A percentile compares a stretch with the other conserved stretches of the same genome.
These are phyloP conservation scores for Stephania japonica DNA, from an alignment of 164 flowering plant species.

Conservation along the genomic window DNA sequence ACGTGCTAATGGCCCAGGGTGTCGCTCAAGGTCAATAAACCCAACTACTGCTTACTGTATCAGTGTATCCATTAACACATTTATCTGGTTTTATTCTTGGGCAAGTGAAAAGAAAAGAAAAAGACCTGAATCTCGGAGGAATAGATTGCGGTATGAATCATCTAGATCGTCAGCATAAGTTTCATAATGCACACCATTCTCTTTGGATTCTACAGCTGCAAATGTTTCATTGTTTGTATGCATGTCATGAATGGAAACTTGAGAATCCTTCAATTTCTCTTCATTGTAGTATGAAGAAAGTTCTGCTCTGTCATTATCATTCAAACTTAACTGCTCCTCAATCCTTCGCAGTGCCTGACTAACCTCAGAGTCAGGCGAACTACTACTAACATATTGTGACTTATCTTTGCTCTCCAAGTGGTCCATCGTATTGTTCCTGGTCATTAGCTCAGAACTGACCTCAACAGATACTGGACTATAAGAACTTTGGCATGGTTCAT, in stretches of 20 bases:
- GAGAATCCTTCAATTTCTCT: slow-evolving; percentile 28
- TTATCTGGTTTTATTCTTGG: background rate
- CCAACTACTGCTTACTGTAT: background rate
- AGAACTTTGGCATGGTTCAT: slow-evolving; percentile 31
- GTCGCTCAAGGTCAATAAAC: background rate
- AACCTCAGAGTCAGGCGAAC: slow-evolving; percentile 36
- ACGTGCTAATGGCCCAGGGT: background rate
- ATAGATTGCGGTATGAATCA: slow-evolving; percentile 13
- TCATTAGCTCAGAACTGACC: slow-evolving; percentile 43
- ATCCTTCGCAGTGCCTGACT: slow-evolving; percentile 55
- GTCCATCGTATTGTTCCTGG: slow-evolving; percentile 25
- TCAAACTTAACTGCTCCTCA: slow-evolving; percentile 77
- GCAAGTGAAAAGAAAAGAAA: background rate
- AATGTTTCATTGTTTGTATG: slow-evolving; percentile 14
- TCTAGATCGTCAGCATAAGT: slow-evolving; percentile 20
- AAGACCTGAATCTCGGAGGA: slow-evolving; percentile 34
- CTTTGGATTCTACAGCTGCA: slow-evolving; percentile 5
- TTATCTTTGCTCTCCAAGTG: slow-evolving; percentile 14
- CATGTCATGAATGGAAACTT: slow-evolving; percentile 18
- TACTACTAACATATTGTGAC: slow-evolving; percentile 22
- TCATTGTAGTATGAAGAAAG: slow-evolving; percentile 25
- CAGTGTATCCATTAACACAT: background rate
- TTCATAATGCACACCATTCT: slow-evolving; percentile 15
- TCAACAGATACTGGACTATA: slow-evolving; percentile 60
- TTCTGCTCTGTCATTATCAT: slow-evolving; percentile 44